Evolutionary conservation across 1,284 basidiomycete genomes (phyloP), one percentile per base, ranked within the genome.

Genomic region (Meripilus lineatus): DNA sequence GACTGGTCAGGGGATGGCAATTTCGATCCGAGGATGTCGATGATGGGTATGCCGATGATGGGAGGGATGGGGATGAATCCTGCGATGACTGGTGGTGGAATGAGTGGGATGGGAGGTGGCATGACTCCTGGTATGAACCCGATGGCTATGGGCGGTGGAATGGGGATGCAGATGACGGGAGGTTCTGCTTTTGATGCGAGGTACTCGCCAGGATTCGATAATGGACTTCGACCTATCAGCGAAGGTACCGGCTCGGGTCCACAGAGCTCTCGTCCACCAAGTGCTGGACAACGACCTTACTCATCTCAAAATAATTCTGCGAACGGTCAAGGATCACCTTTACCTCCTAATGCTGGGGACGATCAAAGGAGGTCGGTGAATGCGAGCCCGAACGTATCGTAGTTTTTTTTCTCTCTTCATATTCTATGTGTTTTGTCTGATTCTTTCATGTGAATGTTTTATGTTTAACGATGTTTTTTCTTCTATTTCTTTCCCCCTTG

Each of bases 1-100:
- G 79, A 74, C 76, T 2, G 74, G 77, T 23, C 58, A 51, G 11
- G 55, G 59, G 32, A 68, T 67, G 63, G 28, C 28, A 30, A 30
- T n/a, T 69, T 67, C 46, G 74, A 75, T 48, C 72, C 74, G 26
- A 60, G 72, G 26, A 72, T 76, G 67, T 72, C 70, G 32, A 74
- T 75, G 72, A 80, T 82, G 75, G 66, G 69, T 25, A 69, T 71
- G 58, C 69, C 69, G n/a, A 38, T 45, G 43, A 56, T 58, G 54
- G 49, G 48, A 37, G 53, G 55, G 44, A 62, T 69, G 59, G 56
- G 46, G 2, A 68, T 70, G 67, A 59, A 57, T 38, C 54, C 53
- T 17, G 47, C 46, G 3, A 58, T 57, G 58, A 21, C 38, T 8
- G 18, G 34, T 20, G 10, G 8, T 10, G 40, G 40, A 11, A 42